A percentile compares a stretch with the other conserved stretches of the same genome.
Conservation (phyloP, 208 protist species). For the Crithidia bombi region DNA sequence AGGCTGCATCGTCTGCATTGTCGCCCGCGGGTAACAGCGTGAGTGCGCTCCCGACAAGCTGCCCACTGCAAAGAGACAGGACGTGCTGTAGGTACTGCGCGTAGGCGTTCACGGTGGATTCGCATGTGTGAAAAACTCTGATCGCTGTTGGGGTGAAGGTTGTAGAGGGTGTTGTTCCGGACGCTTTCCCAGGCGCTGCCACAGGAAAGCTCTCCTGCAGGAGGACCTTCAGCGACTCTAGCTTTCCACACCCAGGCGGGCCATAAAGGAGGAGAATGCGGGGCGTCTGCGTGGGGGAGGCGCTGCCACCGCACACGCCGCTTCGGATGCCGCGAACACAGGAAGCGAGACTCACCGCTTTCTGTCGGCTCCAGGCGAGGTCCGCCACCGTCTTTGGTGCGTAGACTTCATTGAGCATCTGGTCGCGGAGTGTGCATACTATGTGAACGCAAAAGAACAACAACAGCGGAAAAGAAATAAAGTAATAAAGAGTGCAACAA, state of each 20-base stretch:
- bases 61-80: constrained; percentile 29
- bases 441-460: constrained; percentile 6
- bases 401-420: constrained; percentile 81
- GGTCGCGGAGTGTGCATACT: constrained; percentile 8
- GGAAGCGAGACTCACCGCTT: constrained; percentile 48
- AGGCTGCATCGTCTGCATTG: background rate
- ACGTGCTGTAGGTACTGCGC: constrained; percentile 35
- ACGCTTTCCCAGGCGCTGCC: background rate
- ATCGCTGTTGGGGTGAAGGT: background rate
- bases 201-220: constrained; percentile 24
- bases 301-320: background rate
- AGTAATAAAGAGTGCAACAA: constrained; percentile 28
- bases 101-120: constrained; percentile 28
- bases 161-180: background rate
- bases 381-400: constrained; percentile 45
- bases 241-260: constrained; percentile 79
- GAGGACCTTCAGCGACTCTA: constrained; percentile 57
- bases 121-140: constrained; percentile 45
- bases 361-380: constrained; percentile 79
- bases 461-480: constrained; percentile 18
- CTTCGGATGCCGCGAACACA: constrained; percentile 27
- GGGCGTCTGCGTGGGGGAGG: constrained; percentile 9
- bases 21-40: background rate
- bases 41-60: constrained; percentile 24
- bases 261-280: constrained; percentile 74